phyloP scores from a whole-genome alignment of 352 stramenopile genomes.

The Globisporangium alternatum region DNA sequence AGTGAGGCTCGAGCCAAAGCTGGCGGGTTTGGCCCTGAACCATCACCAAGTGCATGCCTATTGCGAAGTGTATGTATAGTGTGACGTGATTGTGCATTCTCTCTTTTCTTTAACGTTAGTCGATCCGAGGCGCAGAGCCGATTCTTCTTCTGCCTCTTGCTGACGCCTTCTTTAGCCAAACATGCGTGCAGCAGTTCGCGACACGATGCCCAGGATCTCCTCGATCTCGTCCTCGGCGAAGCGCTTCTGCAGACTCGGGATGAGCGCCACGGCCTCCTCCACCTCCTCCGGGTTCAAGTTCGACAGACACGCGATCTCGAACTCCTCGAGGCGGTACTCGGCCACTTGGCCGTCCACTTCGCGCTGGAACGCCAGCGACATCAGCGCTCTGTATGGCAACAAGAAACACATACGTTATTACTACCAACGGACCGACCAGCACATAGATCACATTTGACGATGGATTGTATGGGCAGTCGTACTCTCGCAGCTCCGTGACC shows the following conservation, averaged over 20 bases:
- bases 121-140: not conserved
- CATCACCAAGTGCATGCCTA: too few relatives aligned
- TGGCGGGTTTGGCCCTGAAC: not conserved
- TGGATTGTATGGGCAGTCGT: constrained; percentile 19
- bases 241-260: constrained; percentile 86
- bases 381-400: constrained; percentile 54
- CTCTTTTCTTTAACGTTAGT: constrained; percentile 8
- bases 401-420: not conserved
- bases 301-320: constrained; percentile 88
- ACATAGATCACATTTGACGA: not conserved
- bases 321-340: constrained; percentile 85
- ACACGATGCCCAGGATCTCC: constrained; percentile 87
- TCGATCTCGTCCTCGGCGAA: constrained; percentile 90
- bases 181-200: constrained; percentile 84
- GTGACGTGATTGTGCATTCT: not conserved
- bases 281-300: constrained; percentile 90
- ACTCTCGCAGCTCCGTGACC: constrained; percentile 87
- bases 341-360: constrained; percentile 68
- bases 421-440: not conserved
- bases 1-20: not conserved
- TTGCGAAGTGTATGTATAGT: not conserved
- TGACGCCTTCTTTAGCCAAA: constrained; percentile 42
- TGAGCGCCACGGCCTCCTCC: constrained; percentile 85
- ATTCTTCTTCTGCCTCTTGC: not conserved
- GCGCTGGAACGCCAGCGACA: constrained; percentile 82